Evolutionary conservation across 225 moss, liverwort and hornwort genomes (phyloP).

Genomic region (Antitrichia curtipendula): DNA sequence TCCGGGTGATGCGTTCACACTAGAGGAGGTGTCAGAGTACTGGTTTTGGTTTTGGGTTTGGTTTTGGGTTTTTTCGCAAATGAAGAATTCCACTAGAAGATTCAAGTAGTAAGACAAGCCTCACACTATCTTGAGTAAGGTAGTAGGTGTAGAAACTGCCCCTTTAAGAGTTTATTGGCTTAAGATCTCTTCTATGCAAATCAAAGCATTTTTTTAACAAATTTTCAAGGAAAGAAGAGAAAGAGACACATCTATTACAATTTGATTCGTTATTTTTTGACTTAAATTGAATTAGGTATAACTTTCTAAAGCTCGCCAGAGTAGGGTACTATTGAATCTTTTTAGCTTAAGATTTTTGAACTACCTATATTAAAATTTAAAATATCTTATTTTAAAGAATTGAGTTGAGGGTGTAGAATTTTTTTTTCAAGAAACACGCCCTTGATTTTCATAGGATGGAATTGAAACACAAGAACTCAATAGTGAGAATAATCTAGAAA

Average conservation of each 20-base stretch:
- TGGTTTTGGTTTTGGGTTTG: neutral
- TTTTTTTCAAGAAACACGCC: fast-evolving
- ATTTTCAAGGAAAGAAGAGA: neutral
- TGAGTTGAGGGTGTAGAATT: too few relatives aligned
- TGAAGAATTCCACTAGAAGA: neutral
- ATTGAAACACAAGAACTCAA: too few relatives aligned
- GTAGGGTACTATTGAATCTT: neutral
- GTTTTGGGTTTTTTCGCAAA: neutral
- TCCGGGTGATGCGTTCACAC: neutral
- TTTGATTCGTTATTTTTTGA: neutral
- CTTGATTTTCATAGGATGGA: neutral
- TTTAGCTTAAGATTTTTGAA: neutral
- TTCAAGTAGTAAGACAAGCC: neutral
- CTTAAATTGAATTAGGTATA: neutral
- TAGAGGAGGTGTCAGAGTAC: neutral
- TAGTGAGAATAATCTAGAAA: neutral
- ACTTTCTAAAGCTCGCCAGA: fast-evolving
- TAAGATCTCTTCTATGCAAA: fast-evolving
- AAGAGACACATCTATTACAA: fast-evolving
- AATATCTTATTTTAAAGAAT: too few relatives aligned
- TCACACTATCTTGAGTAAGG: too few relatives aligned
- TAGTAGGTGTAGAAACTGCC: too few relatives aligned
- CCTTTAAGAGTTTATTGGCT: neutral
- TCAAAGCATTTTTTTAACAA: neutral
- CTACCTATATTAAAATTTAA: neutral